Base-by-base conservation (phyloP, 306 rosid genomes). In the Purshia tridentata region DNA sequence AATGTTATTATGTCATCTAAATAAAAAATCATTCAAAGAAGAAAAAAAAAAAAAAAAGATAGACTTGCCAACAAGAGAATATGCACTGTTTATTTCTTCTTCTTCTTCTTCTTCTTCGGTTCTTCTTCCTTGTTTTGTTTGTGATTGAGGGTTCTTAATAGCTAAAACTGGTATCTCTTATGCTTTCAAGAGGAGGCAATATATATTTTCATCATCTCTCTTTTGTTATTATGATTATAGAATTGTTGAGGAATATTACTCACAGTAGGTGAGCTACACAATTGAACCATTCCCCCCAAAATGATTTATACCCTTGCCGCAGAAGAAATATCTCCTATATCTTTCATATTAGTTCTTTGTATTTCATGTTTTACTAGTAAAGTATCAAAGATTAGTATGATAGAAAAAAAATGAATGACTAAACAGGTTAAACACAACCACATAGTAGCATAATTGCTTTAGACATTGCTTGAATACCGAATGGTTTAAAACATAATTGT, bases 1-100 rank as follows among this genome's bases (percentile, higher is more conserved):
- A 37, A 35, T 19, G 22, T 65, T 72, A 13, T 19, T 9, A 39
- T 72, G 49, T 72, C 75, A 53, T 70, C 77, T 4, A 46, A 52
- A 71, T 72, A 65, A 71, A 71, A 44, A 13, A 61, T 9, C 23
- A 9, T 3, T 39, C 39, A 23, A 70, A 35, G 39, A 19, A 52
- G 44, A 61, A 9, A 35, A 46, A 11, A 44, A 6, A n/a, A 68
- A 6, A 9, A 2, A 29, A 35, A 53, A 10, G 19, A 55, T 22
- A 29, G 4, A 15, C 40, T 40, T 20, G 45, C 39, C 48, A 39
- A 57, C 15, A n/a, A 16, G 42, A 47, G 6, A 51, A n/a, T 29
- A 29, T 29, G 73, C 23, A 9, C 29, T 18, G 40, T 69, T 49
- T 11, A 37, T 56, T 70, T 39, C n/a, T 40, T 56, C 11, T 15